phyloP scores from a whole-genome alignment of 257 asterid genomes.

The Lantana camara region DNA sequence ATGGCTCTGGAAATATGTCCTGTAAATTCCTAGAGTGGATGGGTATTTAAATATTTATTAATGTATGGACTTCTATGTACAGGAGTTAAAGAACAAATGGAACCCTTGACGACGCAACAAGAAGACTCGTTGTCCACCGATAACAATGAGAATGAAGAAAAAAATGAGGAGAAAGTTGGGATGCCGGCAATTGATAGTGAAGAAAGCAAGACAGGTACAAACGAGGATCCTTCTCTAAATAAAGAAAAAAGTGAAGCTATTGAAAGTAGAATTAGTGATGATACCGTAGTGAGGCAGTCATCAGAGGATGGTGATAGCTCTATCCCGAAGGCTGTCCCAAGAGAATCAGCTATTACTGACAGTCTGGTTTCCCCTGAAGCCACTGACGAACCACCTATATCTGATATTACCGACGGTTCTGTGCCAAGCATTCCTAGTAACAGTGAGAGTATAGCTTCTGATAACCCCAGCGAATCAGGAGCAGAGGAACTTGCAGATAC shows the following conservation, averaged over 20 bases:
- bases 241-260: slow-evolving; percentile 43
- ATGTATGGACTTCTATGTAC: slow-evolving; percentile 30
- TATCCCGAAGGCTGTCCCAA: slow-evolving; percentile 33
- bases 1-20: slow-evolving; percentile 17
- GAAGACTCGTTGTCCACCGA: slow-evolving; percentile 55
- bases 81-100: slow-evolving; percentile 65
- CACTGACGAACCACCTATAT: slow-evolving; percentile 37
- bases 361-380: slow-evolving; percentile 48
- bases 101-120: slow-evolving; percentile 60
- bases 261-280: slow-evolving; percentile 47
- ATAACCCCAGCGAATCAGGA: slow-evolving; percentile 43
- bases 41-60: slow-evolving; percentile 14
- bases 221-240: slow-evolving; percentile 40
- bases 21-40: slow-evolving; percentile 4
- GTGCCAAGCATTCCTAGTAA: slow-evolving; percentile 41
- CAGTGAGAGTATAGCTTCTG: slow-evolving; percentile 38
- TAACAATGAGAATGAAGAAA: slow-evolving; percentile 44
- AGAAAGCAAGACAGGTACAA: slow-evolving; percentile 45
- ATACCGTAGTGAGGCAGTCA: slow-evolving; percentile 38
- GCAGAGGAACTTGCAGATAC: slow-evolving; percentile 39
- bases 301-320: slow-evolving; percentile 45
- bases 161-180: slow-evolving; percentile 44
- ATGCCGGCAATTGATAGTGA: slow-evolving; percentile 37
- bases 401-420: slow-evolving; percentile 43
- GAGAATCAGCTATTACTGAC: slow-evolving; percentile 42